Percentiles rank a stretch among this genome's conserved stretches.
Evolutionary conservation across 31 red algal species (phyloP).

Genomic region (Endocladia muricata): DNA sequence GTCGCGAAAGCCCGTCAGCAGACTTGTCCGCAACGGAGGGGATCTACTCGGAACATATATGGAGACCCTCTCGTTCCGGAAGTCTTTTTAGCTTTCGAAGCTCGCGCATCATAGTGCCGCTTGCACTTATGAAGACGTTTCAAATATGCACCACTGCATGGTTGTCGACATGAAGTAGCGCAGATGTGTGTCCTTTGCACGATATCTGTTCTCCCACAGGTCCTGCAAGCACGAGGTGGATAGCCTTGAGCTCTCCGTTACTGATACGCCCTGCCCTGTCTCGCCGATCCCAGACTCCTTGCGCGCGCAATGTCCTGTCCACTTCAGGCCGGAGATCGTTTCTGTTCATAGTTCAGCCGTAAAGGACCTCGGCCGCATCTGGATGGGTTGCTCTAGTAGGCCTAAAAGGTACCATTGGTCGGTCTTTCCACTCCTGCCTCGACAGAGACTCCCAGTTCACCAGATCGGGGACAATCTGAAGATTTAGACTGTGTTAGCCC

Average conservation of each 20-base stretch:
- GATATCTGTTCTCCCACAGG: neutral
- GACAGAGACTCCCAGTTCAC: neutral
- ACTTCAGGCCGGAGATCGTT: neutral
- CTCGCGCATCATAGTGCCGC: neutral
- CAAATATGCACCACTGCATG: neutral
- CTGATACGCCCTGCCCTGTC: neutral
- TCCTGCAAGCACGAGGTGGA: neutral
- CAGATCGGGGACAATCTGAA: slow-evolving; percentile 1
- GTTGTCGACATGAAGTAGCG: neutral
- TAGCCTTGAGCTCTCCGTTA: neutral
- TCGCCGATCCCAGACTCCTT: neutral
- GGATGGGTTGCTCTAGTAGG: neutral
- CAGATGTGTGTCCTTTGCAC: neutral
- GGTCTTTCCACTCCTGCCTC: neutral
- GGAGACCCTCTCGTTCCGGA: too few relatives aligned
- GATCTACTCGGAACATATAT: too few relatives aligned
- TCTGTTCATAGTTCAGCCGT: neutral
- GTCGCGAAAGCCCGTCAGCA: too few relatives aligned
- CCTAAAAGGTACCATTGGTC: neutral
- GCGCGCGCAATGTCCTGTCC: neutral
- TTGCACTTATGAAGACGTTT: neutral
- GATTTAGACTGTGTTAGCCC: neutral
- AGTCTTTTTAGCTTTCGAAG: neutral
- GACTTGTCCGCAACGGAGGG: too few relatives aligned
- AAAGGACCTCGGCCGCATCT: neutral